Base-by-base conservation (phyloP, 257 asterid genomes). In the Echium plantagineum region DNA sequence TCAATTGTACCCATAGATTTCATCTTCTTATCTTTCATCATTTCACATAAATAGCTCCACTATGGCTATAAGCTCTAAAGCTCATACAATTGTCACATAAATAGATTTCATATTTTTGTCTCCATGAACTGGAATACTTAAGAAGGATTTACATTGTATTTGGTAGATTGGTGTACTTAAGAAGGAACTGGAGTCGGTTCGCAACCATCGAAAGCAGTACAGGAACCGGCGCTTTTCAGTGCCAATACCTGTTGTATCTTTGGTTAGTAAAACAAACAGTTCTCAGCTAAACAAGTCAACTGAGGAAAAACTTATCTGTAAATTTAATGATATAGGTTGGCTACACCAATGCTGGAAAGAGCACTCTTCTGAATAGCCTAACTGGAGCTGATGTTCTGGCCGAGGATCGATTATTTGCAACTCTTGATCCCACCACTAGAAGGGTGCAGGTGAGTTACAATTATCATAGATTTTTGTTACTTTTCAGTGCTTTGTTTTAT, bases 391-490 rank as follows among this genome's bases (percentile, higher is more conserved):
- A 81, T 63, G 96, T 91, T 75, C 94, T 91, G 75, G 96, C 94
- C 3, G 98, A 91, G 83, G 95, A 91, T 78, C 80, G 70, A 66
- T 70, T 88, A 62, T 91, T 91, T 71, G 98, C 98, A 31, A 91
- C 98, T 54, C 96, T 91, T 73, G 98, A 91, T 72, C 98, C 98
- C 61, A 91, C 98, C 48, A 91, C 98, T 24, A 84, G 96, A 82
- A 85, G 98, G 78, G 95, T 91, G 69, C 87, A 85, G 93, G 98
- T 71, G 54, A 81, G 85, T 78, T 64, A 21, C 18, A 22, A 54
- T 62, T 46, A 21, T 21, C 19, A 22, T 12, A 22, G 19, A 56
- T 22, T 22, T 31, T 42, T 10, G 10, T 42, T 13, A 10, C 49
- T 42, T 42, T 9, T 42, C 12, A 10, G 49, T 42, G 5, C 47